Conservation (phyloP, 2,329 filamentous ascomycete species). For the Paecilomyces fulvus region DNA sequence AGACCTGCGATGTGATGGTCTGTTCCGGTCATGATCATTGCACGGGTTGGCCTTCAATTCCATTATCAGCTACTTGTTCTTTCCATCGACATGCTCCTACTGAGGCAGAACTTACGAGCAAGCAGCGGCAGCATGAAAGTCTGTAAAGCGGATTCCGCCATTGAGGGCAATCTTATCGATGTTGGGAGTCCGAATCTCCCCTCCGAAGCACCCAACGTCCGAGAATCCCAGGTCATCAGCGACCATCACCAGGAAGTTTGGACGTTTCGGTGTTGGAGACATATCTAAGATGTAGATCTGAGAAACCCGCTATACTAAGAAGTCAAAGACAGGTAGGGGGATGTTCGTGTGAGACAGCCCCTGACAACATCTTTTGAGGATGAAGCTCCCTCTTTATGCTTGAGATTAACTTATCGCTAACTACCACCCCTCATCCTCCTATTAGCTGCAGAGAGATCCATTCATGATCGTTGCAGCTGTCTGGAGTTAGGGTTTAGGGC, state of each 20-base stretch:
- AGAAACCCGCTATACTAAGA: not conserved
- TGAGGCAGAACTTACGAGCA: slow-evolving; percentile 40
- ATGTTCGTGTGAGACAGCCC: not conserved
- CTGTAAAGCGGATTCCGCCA: slow-evolving; percentile 51
- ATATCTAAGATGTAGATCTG: slow-evolving; percentile 7
- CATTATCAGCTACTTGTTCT: not conserved
- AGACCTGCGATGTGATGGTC: slow-evolving; percentile 49
- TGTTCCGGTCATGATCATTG: slow-evolving; percentile 60
- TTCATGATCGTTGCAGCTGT: not conserved
- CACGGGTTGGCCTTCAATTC: slow-evolving; percentile 43
- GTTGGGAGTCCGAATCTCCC: slow-evolving; percentile 53
- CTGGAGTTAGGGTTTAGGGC: not conserved
- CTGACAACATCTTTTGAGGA: not conserved
- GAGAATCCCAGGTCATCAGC: slow-evolving; percentile 55
- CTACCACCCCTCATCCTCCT: not conserved
- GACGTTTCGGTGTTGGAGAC: slow-evolving; percentile 32
- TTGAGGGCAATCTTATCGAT: slow-evolving; percentile 44
- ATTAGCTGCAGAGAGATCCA: not conserved
- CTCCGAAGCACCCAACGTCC: slow-evolving; percentile 51
- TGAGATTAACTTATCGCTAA: not conserved
- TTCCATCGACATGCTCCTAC: not conserved
- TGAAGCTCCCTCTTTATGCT: not conserved
- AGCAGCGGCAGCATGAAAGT: slow-evolving; percentile 57
- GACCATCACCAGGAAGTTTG: slow-evolving; percentile 53
- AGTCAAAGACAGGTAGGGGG: not conserved